Base-by-base conservation (phyloP, 768 basidiomycete genomes). In the Cystofilobasidium ferigula region DNA sequence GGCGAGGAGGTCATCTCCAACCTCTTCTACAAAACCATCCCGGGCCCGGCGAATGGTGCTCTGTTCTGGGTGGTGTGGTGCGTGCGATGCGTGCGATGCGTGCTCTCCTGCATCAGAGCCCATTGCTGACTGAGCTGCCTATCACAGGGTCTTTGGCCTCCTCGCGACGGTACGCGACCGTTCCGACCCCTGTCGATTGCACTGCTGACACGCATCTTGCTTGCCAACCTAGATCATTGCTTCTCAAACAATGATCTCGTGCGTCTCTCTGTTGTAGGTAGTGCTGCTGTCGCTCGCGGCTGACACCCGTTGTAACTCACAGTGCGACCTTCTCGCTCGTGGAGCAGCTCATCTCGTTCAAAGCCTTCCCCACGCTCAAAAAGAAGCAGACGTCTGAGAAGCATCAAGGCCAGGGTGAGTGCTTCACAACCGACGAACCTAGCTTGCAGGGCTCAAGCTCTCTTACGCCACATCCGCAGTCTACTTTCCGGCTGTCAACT, bases 201-300 rank as follows among this genome's bases (percentile, higher is more conserved):
- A n/a, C n/a, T n/a, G n/a, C n/a, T n/a, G n/a, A n/a, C n/a, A n/a
- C n/a, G n/a, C n/a, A n/a, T n/a, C n/a, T n/a, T n/a, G n/a, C n/a
- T n/a, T n/a, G n/a, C n/a, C n/a, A n/a, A n/a, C 62, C 14, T 60
- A 83, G 82, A 76, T 83, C 57, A 80, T 84, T 45, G 84, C 83
- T 13, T 84, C 83, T 6, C 83, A 84, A 74, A 83, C 85, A 10
- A 80, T 86, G 80, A 86, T 86, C 70, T 84, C 84, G 0, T n/a
- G n/a, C n/a, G n/a, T n/a, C n/a, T n/a, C n/a, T n/a, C n/a, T n/a
- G n/a, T n/a, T n/a, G n/a, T n/a, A n/a, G n/a, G n/a, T n/a, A n/a
- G n/a, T n/a, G n/a, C n/a, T n/a, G n/a, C n/a, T n/a, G n/a, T n/a
- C n/a, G n/a, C n/a, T n/a, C n/a, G n/a, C n/a, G n/a, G n/a, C n/a